Conservation (phyloP, 139 green algal genomes). For the Chlamydomonas applanata region DNA sequence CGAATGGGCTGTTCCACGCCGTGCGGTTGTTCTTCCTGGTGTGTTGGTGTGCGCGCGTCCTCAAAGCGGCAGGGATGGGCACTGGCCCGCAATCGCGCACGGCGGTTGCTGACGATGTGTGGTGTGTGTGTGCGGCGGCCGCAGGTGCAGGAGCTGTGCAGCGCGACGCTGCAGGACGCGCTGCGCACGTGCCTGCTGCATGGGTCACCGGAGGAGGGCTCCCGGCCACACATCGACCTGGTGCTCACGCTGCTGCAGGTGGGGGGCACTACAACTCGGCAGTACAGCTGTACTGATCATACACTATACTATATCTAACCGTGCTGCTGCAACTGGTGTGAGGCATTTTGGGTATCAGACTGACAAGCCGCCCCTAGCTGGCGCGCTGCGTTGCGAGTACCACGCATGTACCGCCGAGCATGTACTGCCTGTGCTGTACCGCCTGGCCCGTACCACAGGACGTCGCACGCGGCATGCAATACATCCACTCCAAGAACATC, state of each 20-base stretch:
- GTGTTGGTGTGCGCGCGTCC: neutral
- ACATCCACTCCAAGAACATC: slow-evolving; percentile 29
- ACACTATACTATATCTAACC: neutral
- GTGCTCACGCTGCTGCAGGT: neutral
- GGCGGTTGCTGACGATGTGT: neutral
- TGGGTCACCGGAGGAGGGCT: neutral
- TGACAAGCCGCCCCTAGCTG: too few species aligned
- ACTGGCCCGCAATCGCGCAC: too few species aligned
- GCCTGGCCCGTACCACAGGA: neutral
- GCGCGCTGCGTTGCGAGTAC: too few species aligned
- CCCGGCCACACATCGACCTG: neutral
- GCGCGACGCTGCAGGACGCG: slow-evolving; percentile 1
- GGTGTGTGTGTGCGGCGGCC: neutral
- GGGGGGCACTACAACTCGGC: neutral
- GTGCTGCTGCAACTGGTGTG: neutral
- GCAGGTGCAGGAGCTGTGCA: slow-evolving; percentile 3
- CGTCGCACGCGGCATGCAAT: slow-evolving; percentile 13
- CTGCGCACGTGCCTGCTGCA: neutral
- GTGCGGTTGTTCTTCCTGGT: neutral
- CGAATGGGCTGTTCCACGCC: too few species aligned
- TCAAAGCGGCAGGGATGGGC: too few species aligned
- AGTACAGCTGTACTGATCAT: neutral
- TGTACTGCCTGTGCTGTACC: neutral
- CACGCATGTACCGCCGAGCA: too few species aligned
- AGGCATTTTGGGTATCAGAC: too few species aligned